Base-by-base conservation (phyloP, 1,284 basidiomycete genomes). In the Irpex sp. region DNA sequence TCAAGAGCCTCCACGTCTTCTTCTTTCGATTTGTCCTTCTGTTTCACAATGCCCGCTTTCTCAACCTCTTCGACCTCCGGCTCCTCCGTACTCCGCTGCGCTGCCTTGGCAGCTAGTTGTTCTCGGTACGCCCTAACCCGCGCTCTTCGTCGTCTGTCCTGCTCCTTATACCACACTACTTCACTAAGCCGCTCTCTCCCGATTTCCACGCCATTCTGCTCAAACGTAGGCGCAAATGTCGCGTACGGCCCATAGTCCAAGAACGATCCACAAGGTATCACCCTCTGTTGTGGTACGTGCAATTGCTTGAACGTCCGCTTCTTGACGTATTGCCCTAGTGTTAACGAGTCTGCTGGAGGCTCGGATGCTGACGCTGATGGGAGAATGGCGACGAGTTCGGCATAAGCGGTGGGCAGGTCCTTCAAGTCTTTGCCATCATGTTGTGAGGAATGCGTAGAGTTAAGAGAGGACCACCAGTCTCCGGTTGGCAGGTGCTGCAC, bases 401-500 rank as follows among this genome's bases (percentile, higher is more conserved):
- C 89, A 66, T 90, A 82, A 17, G 83, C 89, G 9, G 85, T 85
- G 13, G 79, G 73, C 5, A 90, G 69, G 61, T 80, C 76, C 65
- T 80, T 84, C 59, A 89, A 69, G 47, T 79, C 75, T 46, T 77
- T 76, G 0, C 68, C 72, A 37, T 79, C 77, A 19, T 69, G 67
- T 31, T 71, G 69, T 9, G 70, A 72, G 36, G 72, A 74, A 53
- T 70, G 65, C 58, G 81, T 76, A n/a, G 85, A 80, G 71, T 81
- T 82, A 61, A 88, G 78, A n/a, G 90, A 91, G 6, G 89, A 82
- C 87, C 90, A 93, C 77, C 86, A 91, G 65, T 89, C 87, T 35
- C 86, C 89, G 2, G 80, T 81, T 1, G 91, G 89, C 2, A 93
- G 78, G 65, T 84, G 87, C 69, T 93, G 91, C 64, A 92, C 81